Base-by-base conservation (phyloP, 179 eudicot genomes). In the Heliamphora pulchella region DNA sequence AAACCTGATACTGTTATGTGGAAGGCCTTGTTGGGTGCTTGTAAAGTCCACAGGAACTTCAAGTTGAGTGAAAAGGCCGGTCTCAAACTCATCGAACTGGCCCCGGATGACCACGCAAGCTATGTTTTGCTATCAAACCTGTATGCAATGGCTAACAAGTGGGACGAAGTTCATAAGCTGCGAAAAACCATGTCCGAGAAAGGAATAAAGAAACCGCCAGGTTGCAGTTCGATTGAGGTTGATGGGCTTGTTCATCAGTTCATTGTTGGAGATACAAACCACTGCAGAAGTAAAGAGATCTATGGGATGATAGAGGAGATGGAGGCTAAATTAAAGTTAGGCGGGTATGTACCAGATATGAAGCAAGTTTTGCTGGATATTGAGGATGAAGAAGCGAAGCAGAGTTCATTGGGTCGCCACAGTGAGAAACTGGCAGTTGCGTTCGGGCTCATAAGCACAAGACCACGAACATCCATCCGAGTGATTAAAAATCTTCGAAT, bases 401-500 rank as follows among this genome's bases (percentile, higher is more conserved):
- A 77, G 39, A 63, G 44, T 54, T 76, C 83, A 5, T 22, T 83
- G 74, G 65, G 74, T 15, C 81, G 69, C 43, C 85, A 82, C 78
- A 82, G 85, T 69, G 85, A 82, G 66, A 82, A 79, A 71, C 47
- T 83, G 65, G 86, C 83, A 4, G 78, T 83, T 51, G 86, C 86
- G n/a, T 83, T 69, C 14, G 86, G 83, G 2, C 15, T 83, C 46
- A 77, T 83, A 10, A 76, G 70, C 72, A 80, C 83, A 11, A 76
- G 46, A 50, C 74, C 74, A 4, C 51, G 80, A 46, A 76, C 74
- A 31, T 70, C 81, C 7, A 76, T 83, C 48, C 63, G 81, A 14
- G 81, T 77, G 53, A n/a, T 80, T 31, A 83, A 83, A 4, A 83
- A 83, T 77, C 46, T 80, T 20, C 55, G 85, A 17, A 71, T 83